Evolutionary conservation across 352 stramenopile species (phyloP).

Genomic region (Phytophthora fragariae): DNA sequence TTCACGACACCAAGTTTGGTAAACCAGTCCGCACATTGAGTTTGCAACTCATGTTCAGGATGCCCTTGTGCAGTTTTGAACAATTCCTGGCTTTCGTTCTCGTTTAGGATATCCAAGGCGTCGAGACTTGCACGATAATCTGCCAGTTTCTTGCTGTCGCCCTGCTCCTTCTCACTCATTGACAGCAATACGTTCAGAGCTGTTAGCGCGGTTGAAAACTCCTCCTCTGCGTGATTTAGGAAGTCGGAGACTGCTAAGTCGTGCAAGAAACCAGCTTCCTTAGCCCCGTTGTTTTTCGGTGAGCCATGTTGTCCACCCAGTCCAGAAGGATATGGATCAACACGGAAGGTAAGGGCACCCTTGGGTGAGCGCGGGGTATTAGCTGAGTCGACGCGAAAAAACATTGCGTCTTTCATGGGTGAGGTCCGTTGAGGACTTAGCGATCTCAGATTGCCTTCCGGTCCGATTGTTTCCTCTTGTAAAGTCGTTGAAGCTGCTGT

Average conservation of each 20-base stretch:
- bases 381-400: slow-evolving; percentile 55
- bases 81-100: slow-evolving; percentile 63
- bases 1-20: slow-evolving; percentile 62
- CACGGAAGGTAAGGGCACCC: slow-evolving; percentile 33
- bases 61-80: slow-evolving; percentile 51
- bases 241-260: slow-evolving; percentile 75
- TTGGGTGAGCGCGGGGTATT: slow-evolving; percentile 31
- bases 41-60: slow-evolving; percentile 35
- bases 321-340: slow-evolving; percentile 29
- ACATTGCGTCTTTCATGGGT: slow-evolving; percentile 40
- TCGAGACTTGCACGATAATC: slow-evolving; percentile 76
- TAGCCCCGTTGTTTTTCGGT: slow-evolving; percentile 18
- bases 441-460: slow-evolving; percentile 10
- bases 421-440: slow-evolving; percentile 32
- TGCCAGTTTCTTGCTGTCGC: slow-evolving; percentile 63
- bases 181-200: slow-evolving; percentile 76
- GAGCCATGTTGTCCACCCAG: neutral
- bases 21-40: slow-evolving; percentile 55
- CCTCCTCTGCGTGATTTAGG: slow-evolving; percentile 73
- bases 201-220: slow-evolving; percentile 80
- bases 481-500: neutral
- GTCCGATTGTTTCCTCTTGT: slow-evolving; percentile 10
- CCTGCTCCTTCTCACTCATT: slow-evolving; percentile 68
- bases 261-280: slow-evolving; percentile 69
- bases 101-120: slow-evolving; percentile 72